phyloP scores from a whole-genome alignment of 768 basidiomycete genomes.

The Lactarius akahatsu region DNA sequence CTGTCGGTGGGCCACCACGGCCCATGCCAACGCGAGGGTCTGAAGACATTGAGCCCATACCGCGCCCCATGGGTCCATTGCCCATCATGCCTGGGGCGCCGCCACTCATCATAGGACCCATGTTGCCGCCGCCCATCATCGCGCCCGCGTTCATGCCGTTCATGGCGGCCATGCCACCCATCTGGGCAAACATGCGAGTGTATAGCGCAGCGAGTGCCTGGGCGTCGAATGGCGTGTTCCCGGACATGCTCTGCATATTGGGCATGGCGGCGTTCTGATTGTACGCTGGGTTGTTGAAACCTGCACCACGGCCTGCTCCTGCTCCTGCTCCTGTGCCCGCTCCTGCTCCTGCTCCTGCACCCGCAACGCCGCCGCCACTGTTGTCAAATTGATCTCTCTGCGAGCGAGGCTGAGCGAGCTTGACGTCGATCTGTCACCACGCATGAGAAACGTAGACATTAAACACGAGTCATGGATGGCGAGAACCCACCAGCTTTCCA shows the following conservation, averaged over 20 bases:
- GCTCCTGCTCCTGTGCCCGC: not conserved
- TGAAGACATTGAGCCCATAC: slow-evolving; percentile 31
- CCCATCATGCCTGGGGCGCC: slow-evolving; percentile 35
- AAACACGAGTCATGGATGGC: not conserved
- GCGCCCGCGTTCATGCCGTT: slow-evolving; percentile 41
- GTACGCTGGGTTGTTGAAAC: slow-evolving; percentile 46
- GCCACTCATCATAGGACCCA: slow-evolving; percentile 35
- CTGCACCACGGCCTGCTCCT: slow-evolving; percentile 25
- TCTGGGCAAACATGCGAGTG: slow-evolving; percentile 84
- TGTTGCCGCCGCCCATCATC: slow-evolving; percentile 38
- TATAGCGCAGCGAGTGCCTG: slow-evolving; percentile 90
- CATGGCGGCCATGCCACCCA: slow-evolving; percentile 48
- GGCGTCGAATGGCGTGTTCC: slow-evolving; percentile 72
- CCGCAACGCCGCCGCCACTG: not conserved
- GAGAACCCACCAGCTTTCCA: slow-evolving; percentile 75
- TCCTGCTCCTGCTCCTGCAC: not conserved
- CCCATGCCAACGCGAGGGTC: slow-evolving; percentile 30
- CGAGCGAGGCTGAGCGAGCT: slow-evolving; percentile 86
- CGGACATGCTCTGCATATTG: slow-evolving; percentile 23
- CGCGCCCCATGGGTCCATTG: slow-evolving; percentile 29
- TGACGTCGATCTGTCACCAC: slow-evolving; percentile 83
- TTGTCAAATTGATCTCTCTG: slow-evolving; percentile 55
- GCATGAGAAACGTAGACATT: not conserved
- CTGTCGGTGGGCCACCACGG: slow-evolving; percentile 22
- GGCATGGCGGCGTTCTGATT: slow-evolving; percentile 33